phyloP scores from a whole-genome alignment of 345 rosid species.

The Aurinia saxatilis region DNA sequence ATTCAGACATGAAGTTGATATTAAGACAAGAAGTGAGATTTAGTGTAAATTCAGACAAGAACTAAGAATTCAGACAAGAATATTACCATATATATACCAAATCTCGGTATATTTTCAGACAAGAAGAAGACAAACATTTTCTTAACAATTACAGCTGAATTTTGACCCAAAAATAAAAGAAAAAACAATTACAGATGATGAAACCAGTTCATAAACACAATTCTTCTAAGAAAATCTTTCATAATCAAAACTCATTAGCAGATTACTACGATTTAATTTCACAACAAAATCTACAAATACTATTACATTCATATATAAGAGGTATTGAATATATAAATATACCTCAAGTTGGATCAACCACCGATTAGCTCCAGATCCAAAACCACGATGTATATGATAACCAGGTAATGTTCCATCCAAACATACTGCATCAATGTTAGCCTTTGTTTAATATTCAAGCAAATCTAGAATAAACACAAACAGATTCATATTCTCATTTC shows the following conservation, averaged over 20 bases:
- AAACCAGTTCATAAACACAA: too few relatives aligned
- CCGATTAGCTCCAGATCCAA: slow-evolving; percentile 64
- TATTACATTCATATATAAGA: not conserved
- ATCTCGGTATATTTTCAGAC: too few relatives aligned
- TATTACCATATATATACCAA: too few relatives aligned
- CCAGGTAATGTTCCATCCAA: slow-evolving; percentile 87
- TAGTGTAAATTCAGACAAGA: too few relatives aligned
- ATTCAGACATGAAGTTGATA: too few relatives aligned
- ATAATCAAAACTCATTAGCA: not conserved
- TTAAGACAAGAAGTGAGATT: too few relatives aligned
- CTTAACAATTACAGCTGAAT: too few relatives aligned
- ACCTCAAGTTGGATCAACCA: slow-evolving; percentile 94
- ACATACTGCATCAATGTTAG: slow-evolving; percentile 43
- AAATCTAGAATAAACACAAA: not conserved
- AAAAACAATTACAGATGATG: too few relatives aligned
- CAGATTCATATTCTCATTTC: not conserved
- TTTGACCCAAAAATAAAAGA: too few relatives aligned
- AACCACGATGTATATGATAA: slow-evolving; percentile 70
- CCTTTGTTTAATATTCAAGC: not conserved
- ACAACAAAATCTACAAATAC: not conserved
- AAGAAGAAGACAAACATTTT: too few relatives aligned
- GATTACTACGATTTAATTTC: not conserved
- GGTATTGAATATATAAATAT: not conserved
- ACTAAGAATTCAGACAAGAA: too few relatives aligned
- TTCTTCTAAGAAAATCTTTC: not conserved